These are phyloP conservation scores for Mucor sp. DNA, from an alignment of 371 early-diverging fungal species.

Conservation along the genomic window DNA sequence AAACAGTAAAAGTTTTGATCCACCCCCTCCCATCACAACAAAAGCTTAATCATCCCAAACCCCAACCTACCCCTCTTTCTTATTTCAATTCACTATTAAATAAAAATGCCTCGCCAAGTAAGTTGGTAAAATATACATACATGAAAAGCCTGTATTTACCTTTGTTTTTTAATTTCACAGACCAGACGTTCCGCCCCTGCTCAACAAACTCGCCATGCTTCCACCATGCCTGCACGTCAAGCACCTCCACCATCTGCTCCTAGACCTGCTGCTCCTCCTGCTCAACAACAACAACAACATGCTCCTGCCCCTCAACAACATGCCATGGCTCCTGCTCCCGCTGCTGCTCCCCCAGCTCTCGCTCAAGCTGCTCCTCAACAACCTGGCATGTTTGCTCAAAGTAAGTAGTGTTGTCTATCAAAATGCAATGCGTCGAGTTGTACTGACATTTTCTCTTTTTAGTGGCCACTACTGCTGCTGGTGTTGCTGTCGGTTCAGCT, in stretches of 20 bases:
- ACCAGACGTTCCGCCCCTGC: constrained; percentile 62
- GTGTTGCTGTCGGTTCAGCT: constrained; percentile 90
- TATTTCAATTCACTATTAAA: background rate
- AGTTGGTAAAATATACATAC: background rate
- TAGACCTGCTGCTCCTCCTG: constrained; percentile 48
- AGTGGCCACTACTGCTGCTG: constrained; percentile 91
- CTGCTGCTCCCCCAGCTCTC: constrained; percentile 45
- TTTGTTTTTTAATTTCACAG: constrained; percentile 18
- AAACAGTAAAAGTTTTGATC: background rate
- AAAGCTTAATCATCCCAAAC: background rate
- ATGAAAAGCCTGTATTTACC: background rate
- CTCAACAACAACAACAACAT: constrained; percentile 42
- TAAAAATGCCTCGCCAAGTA: constrained; percentile 8
- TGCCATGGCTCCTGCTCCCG: constrained; percentile 49
- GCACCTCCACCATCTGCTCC: constrained; percentile 60
- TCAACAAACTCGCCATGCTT: constrained; percentile 68
- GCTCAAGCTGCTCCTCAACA: constrained; percentile 63
- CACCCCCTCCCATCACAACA: background rate
- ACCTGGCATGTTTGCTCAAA: constrained; percentile 80
- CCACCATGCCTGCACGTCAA: constrained; percentile 73
- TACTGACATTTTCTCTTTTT: background rate
- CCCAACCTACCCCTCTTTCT: background rate
- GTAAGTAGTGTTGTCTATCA: constrained; percentile 20
- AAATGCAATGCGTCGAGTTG: background rate
- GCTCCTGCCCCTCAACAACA: constrained; percentile 44